Evolutionary conservation across 2,329 filamentous ascomycete species (phyloP).

Genomic region (Cercospora sesami): DNA sequence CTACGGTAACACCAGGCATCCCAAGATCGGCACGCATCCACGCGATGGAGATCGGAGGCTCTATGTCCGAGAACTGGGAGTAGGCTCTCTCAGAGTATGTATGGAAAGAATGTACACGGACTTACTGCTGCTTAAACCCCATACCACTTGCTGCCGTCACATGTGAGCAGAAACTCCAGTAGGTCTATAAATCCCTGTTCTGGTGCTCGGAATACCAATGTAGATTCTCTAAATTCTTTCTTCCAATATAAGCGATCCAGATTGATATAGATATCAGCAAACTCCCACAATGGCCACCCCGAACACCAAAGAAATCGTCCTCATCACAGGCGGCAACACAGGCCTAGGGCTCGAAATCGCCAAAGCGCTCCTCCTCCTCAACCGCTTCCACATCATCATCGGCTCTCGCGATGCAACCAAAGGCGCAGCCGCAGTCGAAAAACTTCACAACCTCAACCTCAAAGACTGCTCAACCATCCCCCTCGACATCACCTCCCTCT

Average conservation of each 20-base stretch:
- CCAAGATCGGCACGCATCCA: background rate
- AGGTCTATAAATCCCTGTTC: background rate
- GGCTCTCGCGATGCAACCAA: constrained; percentile 56
- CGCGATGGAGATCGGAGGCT: background rate
- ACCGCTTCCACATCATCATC: constrained; percentile 56
- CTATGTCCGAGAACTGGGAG: background rate
- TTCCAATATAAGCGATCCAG: too few relatives aligned
- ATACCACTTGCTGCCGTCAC: background rate
- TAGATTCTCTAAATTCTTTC: too few relatives aligned
- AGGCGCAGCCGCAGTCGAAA: constrained; percentile 51
- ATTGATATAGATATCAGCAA: background rate
- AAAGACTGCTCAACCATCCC: constrained; percentile 47
- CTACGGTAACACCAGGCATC: background rate
- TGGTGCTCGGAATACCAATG: too few relatives aligned
- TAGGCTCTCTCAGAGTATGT: background rate
- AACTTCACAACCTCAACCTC: constrained; percentile 25
- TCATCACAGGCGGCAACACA: constrained; percentile 59
- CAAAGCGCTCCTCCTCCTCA: constrained; percentile 50
- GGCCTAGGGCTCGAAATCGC: constrained; percentile 61
- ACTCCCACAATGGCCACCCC: constrained; percentile 1
- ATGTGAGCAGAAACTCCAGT: background rate
- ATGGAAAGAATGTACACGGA: background rate
- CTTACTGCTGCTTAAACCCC: background rate
- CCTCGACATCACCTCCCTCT: constrained; percentile 58
- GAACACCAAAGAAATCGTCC: constrained; percentile 43